Percentiles rank a stretch among this genome's conserved stretches.
Conservation (phyloP, 2,329 filamentous ascomycete species). For the Coniochaeta sp. region DNA sequence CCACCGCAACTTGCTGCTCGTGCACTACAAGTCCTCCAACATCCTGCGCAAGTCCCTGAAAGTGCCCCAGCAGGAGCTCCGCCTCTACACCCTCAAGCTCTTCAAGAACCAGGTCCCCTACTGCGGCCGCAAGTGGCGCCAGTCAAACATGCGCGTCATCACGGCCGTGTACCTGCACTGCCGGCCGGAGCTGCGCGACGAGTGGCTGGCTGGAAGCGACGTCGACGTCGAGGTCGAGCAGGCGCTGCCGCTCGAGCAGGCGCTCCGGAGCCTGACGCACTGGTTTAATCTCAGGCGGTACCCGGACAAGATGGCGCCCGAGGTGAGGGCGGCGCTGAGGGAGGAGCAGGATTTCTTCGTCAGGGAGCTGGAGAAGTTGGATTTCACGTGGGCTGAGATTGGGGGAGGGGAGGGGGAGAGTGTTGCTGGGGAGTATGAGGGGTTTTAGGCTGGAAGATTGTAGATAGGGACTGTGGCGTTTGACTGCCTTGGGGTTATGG, state of each 20-base stretch:
- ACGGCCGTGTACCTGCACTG: constrained; percentile 95
- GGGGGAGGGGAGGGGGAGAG: constrained; percentile 20
- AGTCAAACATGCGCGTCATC: constrained; percentile 97
- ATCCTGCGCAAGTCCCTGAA: constrained; percentile 89
- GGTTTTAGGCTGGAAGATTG: not conserved
- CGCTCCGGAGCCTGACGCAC: constrained; percentile 79
- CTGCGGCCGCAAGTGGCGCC: constrained; percentile 95
- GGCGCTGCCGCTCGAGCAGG: constrained; percentile 85
- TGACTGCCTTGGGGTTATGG: too few relatives aligned
- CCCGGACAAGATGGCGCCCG: constrained; percentile 65
- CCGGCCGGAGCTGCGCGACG: constrained; percentile 83
- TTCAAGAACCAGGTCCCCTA: constrained; percentile 99
- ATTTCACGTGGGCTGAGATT: constrained; percentile 40
- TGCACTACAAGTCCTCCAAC: constrained; percentile 90
- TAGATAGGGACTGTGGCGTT: not conserved
- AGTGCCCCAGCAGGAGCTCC: constrained; percentile 78
- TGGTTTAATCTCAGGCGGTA: constrained; percentile 88
- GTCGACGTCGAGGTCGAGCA: constrained; percentile 93
- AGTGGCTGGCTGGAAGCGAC: constrained; percentile 88
- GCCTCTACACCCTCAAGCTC: constrained; percentile 91
- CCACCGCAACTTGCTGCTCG: constrained; percentile 86
- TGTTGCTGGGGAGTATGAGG: constrained; percentile 11
- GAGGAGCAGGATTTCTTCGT: constrained; percentile 77
- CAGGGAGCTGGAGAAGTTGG: constrained; percentile 68
- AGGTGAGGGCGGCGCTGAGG: constrained; percentile 50